A percentile compares a stretch with the other conserved stretches of the same genome.
Evolutionary conservation across 139 green algal genomes (phyloP).

Genomic region (Asterochloris sp.): DNA sequence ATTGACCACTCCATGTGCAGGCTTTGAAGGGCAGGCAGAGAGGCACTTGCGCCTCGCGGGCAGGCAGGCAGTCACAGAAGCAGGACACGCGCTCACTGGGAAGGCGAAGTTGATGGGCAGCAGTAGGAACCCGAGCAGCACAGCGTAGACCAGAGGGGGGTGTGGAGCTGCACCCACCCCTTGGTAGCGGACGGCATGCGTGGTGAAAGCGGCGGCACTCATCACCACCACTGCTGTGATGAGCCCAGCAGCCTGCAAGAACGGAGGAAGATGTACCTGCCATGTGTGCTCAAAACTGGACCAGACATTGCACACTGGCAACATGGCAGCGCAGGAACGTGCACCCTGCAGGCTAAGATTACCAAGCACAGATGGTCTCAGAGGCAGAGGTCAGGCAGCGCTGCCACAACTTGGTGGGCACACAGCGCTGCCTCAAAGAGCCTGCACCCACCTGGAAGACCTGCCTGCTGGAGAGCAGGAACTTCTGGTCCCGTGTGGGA

Average conservation of each 20-base stretch:
- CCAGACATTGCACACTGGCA: no score
- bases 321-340: no score
- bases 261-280: background rate
- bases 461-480: slow-evolving; percentile 37
- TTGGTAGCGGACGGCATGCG: slow-evolving; percentile 10
- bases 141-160: slow-evolving; percentile 50
- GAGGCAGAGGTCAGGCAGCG: background rate
- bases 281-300: no score
- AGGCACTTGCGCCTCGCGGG: no score
- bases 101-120: slow-evolving; percentile 36
- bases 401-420: background rate
- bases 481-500: slow-evolving; percentile 42
- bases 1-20: no score
- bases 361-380: background rate
- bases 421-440: background rate
- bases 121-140: slow-evolving; percentile 35
- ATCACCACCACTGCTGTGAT: slow-evolving; percentile 33
- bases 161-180: slow-evolving; percentile 15
- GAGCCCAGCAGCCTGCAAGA: slow-evolving; percentile 30
- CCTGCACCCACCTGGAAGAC: slow-evolving; percentile 38
- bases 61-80: no score
- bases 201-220: slow-evolving; percentile 33
- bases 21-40: no score
- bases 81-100: background rate
- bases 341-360: no score